Evolutionary conservation across 805 yeast species (phyloP).

Genomic region (Zygoascus ofunaensis): DNA sequence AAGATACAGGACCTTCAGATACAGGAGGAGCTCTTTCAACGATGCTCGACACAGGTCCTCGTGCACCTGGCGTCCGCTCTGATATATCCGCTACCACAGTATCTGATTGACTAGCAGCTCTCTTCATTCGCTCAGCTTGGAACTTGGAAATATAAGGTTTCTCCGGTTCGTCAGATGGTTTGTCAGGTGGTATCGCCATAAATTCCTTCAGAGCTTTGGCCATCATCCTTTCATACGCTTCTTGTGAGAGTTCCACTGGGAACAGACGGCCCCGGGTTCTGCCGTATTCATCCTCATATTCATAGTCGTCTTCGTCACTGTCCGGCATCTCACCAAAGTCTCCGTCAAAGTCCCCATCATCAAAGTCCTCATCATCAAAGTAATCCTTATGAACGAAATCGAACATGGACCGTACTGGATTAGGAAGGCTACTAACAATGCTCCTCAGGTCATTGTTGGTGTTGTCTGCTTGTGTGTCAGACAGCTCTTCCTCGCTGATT

Average conservation of each 20-base stretch:
- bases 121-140: slow-evolving; percentile 1
- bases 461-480: slow-evolving; percentile 16
- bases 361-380: slow-evolving; percentile 38
- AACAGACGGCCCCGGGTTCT: slow-evolving; percentile 29
- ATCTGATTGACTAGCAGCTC: too few relatives aligned
- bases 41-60: too few relatives aligned
- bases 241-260: slow-evolving; percentile 16
- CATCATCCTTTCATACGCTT: neutral
- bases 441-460: slow-evolving; percentile 15
- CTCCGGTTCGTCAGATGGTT: too few relatives aligned
- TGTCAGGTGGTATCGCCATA: too few relatives aligned
- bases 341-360: slow-evolving; percentile 37
- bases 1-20: too few relatives aligned
- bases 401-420: too few relatives aligned
- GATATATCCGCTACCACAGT: too few relatives aligned
- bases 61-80: too few relatives aligned
- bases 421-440: too few relatives aligned
- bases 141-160: slow-evolving; percentile 1
- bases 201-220: too few relatives aligned
- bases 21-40: too few relatives aligned
- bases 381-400: slow-evolving; percentile 37
- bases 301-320: slow-evolving; percentile 35
- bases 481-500: slow-evolving; percentile 5
- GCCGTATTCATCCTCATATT: slow-evolving; percentile 30
- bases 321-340: slow-evolving; percentile 27